Conservation (phyloP, 2,329 filamentous ascomycete genomes). For the Ceratocystis eucalypticola region DNA sequence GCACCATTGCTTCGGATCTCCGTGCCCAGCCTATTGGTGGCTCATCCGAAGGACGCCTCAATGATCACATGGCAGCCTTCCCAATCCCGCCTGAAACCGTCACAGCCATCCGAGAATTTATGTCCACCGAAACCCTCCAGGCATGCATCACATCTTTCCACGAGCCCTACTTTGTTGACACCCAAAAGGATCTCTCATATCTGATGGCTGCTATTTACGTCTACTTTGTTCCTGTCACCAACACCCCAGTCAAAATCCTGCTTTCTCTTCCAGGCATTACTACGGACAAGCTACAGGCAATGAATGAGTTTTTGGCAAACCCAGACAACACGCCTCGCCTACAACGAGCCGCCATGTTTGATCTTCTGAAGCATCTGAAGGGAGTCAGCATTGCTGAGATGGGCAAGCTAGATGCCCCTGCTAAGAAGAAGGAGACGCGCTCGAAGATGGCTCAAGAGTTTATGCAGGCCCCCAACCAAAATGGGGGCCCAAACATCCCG, state of each 20-base stretch:
- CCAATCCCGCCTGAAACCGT: conserved; percentile 42
- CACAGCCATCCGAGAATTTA: conserved; percentile 70
- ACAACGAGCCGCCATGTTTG: conserved; percentile 68
- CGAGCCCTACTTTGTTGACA: conserved; percentile 91
- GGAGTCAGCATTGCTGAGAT: conserved; percentile 89
- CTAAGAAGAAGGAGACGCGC: conserved; percentile 33
- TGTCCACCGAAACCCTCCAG: conserved; percentile 76
- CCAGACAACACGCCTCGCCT: conserved; percentile 52
- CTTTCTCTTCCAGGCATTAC: conserved; percentile 66
- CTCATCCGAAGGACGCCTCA: conserved; percentile 17
- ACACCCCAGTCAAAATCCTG: conserved; percentile 63
- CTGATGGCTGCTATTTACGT: conserved; percentile 77
- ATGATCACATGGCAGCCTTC: conserved; percentile 27
- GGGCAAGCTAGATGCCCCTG: conserved; percentile 59
- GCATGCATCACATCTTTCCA: conserved; percentile 82
- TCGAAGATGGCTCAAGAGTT: conserved; percentile 54
- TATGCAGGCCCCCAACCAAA: conserved; percentile 39
- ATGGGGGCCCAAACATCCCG: conserved; percentile 14
- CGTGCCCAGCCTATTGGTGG: conserved; percentile 10
- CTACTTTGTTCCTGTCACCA: conserved; percentile 55
- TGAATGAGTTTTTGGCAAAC: conserved; percentile 46
- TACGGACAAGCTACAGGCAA: conserved; percentile 49
- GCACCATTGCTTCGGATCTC: conserved; percentile 73
- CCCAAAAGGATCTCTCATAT: conserved; percentile 80
- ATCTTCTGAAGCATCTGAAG: conserved; percentile 72